These are phyloP conservation scores for Ophiostoma perfectum DNA, from an alignment of 2,329 filamentous ascomycete genomes.

Conservation along the genomic window DNA sequence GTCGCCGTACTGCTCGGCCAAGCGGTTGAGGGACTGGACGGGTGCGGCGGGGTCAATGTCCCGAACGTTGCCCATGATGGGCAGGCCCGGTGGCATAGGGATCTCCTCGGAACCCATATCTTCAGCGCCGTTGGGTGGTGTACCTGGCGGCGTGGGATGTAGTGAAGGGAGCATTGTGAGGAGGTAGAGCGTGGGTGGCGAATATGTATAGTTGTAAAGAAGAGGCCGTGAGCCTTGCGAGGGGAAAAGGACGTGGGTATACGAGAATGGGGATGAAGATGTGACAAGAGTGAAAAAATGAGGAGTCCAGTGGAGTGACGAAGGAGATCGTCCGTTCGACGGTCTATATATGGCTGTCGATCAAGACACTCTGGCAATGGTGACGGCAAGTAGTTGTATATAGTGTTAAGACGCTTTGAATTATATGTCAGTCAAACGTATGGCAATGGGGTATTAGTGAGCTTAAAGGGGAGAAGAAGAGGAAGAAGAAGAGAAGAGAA, in stretches of 20 bases:
- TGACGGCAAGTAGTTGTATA: neutral
- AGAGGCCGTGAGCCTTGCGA: no score
- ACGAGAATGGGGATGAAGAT: neutral
- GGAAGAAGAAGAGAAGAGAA: neutral
- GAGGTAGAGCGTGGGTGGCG: neutral
- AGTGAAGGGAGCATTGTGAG: constrained; percentile 1
- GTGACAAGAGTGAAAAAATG: neutral
- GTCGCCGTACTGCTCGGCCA: constrained; percentile 25
- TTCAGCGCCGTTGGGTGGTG: constrained; percentile 15
- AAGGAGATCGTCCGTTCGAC: neutral
- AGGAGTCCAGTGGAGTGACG: neutral
- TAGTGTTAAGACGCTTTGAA: neutral
- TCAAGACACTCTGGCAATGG: neutral
- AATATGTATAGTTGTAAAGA: neutral
- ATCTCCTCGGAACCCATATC: constrained; percentile 30
- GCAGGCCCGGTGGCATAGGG: constrained; percentile 25
- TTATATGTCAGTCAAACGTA: neutral
- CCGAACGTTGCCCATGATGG: constrained; percentile 27
- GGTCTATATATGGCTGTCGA: neutral
- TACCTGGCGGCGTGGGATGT: neutral
- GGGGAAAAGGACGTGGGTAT: no score
- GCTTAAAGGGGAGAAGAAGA: neutral
- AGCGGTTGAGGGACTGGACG: constrained; percentile 19
- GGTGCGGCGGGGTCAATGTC: constrained; percentile 26
- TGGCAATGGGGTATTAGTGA: neutral